Conservation (phyloP, 805 yeast species). For the Saccharomycopsis selenospora region DNA sequence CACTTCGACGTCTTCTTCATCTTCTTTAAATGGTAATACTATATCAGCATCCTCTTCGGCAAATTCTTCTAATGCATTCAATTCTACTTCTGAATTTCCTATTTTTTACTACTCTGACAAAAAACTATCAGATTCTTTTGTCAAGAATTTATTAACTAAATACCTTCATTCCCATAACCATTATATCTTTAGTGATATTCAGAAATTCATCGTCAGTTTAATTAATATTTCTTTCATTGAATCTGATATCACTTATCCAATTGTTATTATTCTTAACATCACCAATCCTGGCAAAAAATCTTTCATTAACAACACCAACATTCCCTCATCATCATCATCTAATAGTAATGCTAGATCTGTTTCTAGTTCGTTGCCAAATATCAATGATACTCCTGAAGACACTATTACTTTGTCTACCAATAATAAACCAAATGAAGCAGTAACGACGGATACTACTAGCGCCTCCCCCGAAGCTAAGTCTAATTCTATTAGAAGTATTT, state of each 20-base stretch:
- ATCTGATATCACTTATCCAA: conserved; percentile 10
- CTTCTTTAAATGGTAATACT: background rate
- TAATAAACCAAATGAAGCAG: too few species aligned
- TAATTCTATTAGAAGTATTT: background rate
- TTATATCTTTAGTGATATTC: background rate
- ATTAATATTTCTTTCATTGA: conserved; percentile 4
- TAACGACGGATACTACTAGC: too few species aligned
- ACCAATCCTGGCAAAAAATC: too few species aligned
- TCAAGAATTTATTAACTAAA: background rate
- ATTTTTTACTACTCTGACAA: background rate
- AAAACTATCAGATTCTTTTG: background rate
- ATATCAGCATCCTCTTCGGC: background rate
- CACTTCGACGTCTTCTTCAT: too few species aligned
- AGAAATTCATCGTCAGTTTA: background rate
- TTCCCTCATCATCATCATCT: too few species aligned
- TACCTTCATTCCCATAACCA: background rate
- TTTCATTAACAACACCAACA: too few species aligned
- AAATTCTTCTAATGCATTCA: background rate
- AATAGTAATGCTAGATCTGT: too few species aligned
- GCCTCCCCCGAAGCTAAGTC: background rate
- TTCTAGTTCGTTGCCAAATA: too few species aligned
- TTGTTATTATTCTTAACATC: conserved; percentile 5
- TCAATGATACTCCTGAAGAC: too few species aligned
- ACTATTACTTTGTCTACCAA: too few species aligned
- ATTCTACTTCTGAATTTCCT: background rate